Evolutionary conservation across 768 basidiomycete species (phyloP).

Genomic region (Leucogyrophana mollusca): DNA sequence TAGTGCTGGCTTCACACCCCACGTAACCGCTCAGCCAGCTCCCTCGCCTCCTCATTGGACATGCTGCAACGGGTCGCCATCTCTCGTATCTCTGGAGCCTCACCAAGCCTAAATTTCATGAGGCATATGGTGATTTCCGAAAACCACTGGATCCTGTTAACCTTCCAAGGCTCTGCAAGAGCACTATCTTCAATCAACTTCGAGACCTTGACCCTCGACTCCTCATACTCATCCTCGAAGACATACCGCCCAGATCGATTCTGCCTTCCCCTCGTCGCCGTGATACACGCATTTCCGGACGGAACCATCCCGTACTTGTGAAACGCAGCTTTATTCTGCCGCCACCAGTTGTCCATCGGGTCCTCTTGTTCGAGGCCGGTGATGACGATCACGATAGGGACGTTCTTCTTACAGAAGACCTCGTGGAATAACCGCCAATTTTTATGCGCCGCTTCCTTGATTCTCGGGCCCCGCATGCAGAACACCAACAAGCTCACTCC

Average conservation of each 20-base stretch:
- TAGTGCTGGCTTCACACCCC: no score
- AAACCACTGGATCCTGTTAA: neutral
- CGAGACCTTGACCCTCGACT: constrained; percentile 10
- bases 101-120: neutral
- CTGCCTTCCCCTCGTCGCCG: constrained; percentile 21
- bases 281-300: constrained; percentile 29
- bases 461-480: constrained; percentile 27
- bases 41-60: neutral
- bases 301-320: constrained; percentile 20
- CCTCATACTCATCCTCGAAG: constrained; percentile 20
- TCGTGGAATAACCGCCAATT: constrained; percentile 34
- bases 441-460: constrained; percentile 5
- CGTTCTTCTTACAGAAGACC: constrained; percentile 34
- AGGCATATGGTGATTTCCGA: neutral
- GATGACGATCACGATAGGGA: constrained; percentile 31
- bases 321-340: constrained; percentile 17
- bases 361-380: constrained; percentile 28
- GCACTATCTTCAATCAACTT: constrained; percentile 1
- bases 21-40: neutral
- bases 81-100: neutral
- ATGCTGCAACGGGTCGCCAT: neutral
- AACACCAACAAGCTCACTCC: constrained; percentile 35
- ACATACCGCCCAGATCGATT: constrained; percentile 7
- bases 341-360: constrained; percentile 20
- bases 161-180: neutral